Conservation (phyloP, 2,329 filamentous ascomycete species). For the Xylaria sp. region DNA sequence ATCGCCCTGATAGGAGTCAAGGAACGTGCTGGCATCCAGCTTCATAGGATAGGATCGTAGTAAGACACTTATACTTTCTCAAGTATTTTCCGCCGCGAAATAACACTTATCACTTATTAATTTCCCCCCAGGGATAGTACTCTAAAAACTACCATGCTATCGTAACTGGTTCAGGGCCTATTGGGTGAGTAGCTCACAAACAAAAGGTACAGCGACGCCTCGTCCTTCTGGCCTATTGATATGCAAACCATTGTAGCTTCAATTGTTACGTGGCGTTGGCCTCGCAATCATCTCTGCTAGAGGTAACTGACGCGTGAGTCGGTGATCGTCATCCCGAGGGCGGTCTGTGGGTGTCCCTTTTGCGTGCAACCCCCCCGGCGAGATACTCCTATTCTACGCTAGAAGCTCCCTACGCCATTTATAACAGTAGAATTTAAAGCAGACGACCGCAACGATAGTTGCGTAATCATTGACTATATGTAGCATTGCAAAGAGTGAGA, state of each 20-base stretch:
- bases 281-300: slow-evolving; percentile 53
- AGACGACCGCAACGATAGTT: background rate
- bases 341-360: background rate
- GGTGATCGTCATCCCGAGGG: background rate
- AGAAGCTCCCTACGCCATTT: background rate
- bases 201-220: slow-evolving; percentile 49
- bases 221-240: slow-evolving; percentile 60
- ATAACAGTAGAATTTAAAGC: background rate
- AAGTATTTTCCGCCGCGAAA: background rate
- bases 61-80: background rate
- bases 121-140: background rate
- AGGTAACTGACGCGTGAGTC: slow-evolving; percentile 48
- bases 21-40: background rate
- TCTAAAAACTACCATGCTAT: background rate
- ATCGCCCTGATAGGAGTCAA: background rate
- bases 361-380: background rate
- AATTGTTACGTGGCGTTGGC: slow-evolving; percentile 55
- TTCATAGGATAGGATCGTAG: background rate
- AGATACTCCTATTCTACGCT: background rate
- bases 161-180: background rate
- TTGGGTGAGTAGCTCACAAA: background rate
- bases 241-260: slow-evolving; percentile 57
- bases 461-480: slow-evolving; percentile 11
- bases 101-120: background rate
- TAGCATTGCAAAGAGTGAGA: slow-evolving; percentile 59